Conservation (phyloP, 1,284 basidiomycete species). For the Stygiomarasmius scandens region DNA sequence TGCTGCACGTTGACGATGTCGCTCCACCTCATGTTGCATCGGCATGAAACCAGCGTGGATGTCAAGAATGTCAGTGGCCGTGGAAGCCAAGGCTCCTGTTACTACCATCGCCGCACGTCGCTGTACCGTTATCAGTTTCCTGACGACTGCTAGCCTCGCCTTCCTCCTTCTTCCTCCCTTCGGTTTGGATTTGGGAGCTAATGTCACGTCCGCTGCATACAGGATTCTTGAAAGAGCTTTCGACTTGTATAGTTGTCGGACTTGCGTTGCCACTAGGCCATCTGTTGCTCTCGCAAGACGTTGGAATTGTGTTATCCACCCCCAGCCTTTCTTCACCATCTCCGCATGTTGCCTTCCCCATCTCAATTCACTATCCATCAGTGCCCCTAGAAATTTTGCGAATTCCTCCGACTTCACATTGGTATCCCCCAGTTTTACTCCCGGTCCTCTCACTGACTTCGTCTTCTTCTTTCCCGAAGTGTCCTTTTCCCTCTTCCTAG, state of each 20-base stretch:
- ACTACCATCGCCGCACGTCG: not conserved
- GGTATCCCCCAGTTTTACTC: not conserved
- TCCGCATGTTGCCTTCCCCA: not conserved
- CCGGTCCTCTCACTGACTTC: not conserved
- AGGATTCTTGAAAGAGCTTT: not conserved
- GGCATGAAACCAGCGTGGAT: conserved; percentile 2
- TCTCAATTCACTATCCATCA: not conserved
- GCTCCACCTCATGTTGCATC: not conserved
- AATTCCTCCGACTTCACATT: not conserved
- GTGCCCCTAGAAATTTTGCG: not conserved
- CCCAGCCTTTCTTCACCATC: conserved; percentile 1
- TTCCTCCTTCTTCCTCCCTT: not conserved
- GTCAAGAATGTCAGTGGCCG: conserved; percentile 5
- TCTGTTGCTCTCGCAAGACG: not conserved
- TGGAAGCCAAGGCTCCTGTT: not conserved
- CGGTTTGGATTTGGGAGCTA: not conserved
- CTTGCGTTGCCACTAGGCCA: not conserved
- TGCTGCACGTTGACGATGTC: not conserved
- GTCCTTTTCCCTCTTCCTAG: not conserved
- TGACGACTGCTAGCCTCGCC: not conserved
- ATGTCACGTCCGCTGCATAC: conserved; percentile 4
- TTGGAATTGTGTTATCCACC: not conserved
- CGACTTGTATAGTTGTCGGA: not conserved
- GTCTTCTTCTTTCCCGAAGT: not conserved
- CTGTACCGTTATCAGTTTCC: not conserved